phyloP scores from a whole-genome alignment of 202 grass and related monocot species.

The Digitaria exilis region DNA sequence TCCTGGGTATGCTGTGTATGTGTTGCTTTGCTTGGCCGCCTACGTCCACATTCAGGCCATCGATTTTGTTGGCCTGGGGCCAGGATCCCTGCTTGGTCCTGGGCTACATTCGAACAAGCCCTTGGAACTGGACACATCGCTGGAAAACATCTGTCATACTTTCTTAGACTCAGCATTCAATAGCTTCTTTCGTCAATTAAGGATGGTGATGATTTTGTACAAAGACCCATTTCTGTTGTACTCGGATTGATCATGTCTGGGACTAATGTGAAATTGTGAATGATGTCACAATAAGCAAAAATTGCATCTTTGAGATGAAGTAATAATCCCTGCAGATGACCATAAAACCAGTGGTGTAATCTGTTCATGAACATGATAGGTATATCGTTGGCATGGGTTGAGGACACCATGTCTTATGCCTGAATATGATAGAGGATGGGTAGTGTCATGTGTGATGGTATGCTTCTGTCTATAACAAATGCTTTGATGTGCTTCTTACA shows the following conservation, averaged over 20 bases:
- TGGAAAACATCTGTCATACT: not conserved
- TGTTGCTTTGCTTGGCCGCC: no score
- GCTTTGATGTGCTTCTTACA: no score
- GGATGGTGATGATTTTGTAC: not conserved
- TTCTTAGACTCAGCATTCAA: not conserved
- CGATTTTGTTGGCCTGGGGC: no score
- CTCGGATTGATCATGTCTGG: not conserved
- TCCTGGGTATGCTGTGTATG: no score
- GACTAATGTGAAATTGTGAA: constrained; percentile 16
- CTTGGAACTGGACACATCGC: not conserved
- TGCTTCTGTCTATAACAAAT: no score
- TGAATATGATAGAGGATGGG: no score
- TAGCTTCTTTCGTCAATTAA: constrained; percentile 1
- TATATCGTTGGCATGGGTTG: not conserved
- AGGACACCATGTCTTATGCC: not conserved
- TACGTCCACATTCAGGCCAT: no score
- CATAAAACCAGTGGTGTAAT: not conserved
- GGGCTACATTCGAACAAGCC: no score
- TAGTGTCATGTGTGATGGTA: no score
- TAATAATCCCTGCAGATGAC: not conserved
- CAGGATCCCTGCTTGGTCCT: no score
- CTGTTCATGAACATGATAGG: not conserved
- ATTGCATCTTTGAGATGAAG: not conserved
- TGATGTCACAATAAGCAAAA: not conserved
- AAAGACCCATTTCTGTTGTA: not conserved